Conservation (phyloP, 768 basidiomycete species). For the Sporobolomyces roseus region DNA sequence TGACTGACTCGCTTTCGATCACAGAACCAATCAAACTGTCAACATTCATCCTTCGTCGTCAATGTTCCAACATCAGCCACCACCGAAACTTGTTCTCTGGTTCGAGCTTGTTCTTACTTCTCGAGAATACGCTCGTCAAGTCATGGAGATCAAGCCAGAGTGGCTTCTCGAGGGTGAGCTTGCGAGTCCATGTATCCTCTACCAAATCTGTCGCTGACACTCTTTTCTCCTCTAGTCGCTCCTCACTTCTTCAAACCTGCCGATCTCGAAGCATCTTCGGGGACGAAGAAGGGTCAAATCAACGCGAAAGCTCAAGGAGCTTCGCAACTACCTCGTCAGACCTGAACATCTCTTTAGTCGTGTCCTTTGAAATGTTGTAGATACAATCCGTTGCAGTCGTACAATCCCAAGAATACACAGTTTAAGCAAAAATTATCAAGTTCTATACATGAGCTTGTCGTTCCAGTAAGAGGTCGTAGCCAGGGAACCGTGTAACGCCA, state of each 20-base stretch:
- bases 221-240: conserved; percentile 59
- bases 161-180: conserved; percentile 83
- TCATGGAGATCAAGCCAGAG: conserved; percentile 95
- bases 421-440: not conserved
- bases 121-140: conserved; percentile 94
- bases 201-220: not conserved
- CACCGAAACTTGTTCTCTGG: conserved; percentile 81
- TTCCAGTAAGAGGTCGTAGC: conserved; percentile 10
- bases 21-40: conserved; percentile 69
- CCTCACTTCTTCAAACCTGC: conserved; percentile 86
- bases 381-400: too few relatives aligned
- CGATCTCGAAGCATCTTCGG: conserved; percentile 47
- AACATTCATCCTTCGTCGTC: conserved; percentile 95
- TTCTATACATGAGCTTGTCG: not conserved
- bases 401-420: not conserved
- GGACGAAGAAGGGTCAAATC: conserved; percentile 39
- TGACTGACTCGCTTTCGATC: not conserved
- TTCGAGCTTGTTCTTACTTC: conserved; percentile 97
- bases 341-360: too few relatives aligned
- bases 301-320: conserved; percentile 33
- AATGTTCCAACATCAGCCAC: conserved; percentile 92
- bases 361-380: too few relatives aligned
- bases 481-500: conserved; percentile 15
- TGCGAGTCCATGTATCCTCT: not conserved
- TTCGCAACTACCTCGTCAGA: conserved; percentile 17